Percentiles rank a stretch among this genome's conserved stretches.
phyloP scores from a whole-genome alignment of 768 basidiomycete genomes.

The Tulasnella sp. region DNA sequence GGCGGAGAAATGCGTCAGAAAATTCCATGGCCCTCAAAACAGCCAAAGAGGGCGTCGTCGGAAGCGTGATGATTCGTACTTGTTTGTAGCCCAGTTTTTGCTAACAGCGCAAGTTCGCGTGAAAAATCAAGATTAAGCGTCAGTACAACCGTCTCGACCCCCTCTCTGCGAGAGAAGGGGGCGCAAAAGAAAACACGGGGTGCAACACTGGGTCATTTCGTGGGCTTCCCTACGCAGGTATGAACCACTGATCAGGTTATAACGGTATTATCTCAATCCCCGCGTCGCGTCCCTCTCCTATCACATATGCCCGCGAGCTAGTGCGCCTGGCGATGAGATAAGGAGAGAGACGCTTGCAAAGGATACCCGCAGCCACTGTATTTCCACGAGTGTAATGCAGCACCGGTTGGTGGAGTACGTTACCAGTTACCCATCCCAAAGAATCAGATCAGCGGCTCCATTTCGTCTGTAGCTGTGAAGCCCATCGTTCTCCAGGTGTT shows the following conservation, averaged over 20 bases:
- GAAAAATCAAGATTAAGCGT: slow-evolving; percentile 32
- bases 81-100: slow-evolving; percentile 71
- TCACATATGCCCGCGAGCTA: slow-evolving; percentile 22
- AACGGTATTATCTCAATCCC: slow-evolving; percentile 96
- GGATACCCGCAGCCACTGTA: slow-evolving; percentile 92
- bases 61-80: slow-evolving; percentile 29
- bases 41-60: not conserved
- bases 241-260: slow-evolving; percentile 94
- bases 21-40: slow-evolving; percentile 19
- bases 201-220: slow-evolving; percentile 41
- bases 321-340: slow-evolving; percentile 16
- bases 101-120: slow-evolving; percentile 31
- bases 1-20: not conserved
- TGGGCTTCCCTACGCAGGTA: slow-evolving; percentile 94
- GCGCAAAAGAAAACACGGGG: slow-evolving; percentile 32
- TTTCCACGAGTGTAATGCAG: slow-evolving; percentile 36
- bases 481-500: slow-evolving; percentile 15
- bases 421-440: slow-evolving; percentile 42
- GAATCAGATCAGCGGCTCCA: slow-evolving; percentile 24
- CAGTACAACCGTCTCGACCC: slow-evolving; percentile 32
- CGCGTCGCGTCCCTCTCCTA: slow-evolving; percentile 28
- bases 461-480: slow-evolving; percentile 27
- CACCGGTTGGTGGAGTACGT: slow-evolving; percentile 44
- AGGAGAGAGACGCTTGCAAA: slow-evolving; percentile 20
- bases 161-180: slow-evolving; percentile 22